phyloP scores from a whole-genome alignment of 371 early-diverging fungal genomes.

The Mortierella sp. region DNA sequence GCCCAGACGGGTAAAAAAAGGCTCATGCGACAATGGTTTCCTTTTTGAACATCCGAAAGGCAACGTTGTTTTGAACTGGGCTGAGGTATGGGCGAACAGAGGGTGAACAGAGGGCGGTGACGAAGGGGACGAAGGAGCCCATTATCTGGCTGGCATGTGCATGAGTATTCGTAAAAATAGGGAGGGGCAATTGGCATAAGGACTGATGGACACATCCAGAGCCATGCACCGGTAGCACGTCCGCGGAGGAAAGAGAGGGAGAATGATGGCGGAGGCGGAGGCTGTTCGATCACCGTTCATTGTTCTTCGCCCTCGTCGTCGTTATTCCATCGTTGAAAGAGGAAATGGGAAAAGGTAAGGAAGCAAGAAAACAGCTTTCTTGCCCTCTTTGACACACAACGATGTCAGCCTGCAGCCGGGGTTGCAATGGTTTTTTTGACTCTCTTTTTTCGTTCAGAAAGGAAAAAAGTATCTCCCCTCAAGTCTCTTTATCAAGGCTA shows the following conservation, averaged over 20 bases:
- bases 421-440: constrained; percentile 6
- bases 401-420: constrained; percentile 11
- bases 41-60: constrained; percentile 11
- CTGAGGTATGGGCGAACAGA: background rate
- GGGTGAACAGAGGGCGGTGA: background rate
- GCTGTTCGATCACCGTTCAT: background rate
- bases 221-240: background rate
- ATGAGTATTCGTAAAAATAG: background rate
- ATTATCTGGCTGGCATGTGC: background rate
- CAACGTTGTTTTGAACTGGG: background rate
- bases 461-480: constrained; percentile 9
- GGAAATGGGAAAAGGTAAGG: background rate
- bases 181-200: background rate
- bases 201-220: background rate
- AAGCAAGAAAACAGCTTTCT: background rate
- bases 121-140: background rate
- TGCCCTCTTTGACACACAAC: too few relatives aligned
- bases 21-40: constrained; percentile 11
- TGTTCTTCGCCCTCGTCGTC: background rate
- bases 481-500: background rate
- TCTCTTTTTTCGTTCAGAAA: background rate
- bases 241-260: background rate
- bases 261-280: background rate
- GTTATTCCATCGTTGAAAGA: background rate
- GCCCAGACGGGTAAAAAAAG: background rate